Percentiles rank a stretch among this genome's conserved stretches.
Conservation (phyloP, 2,329 filamentous ascomycete species). For the Myriosclerotinia scirpicola region DNA sequence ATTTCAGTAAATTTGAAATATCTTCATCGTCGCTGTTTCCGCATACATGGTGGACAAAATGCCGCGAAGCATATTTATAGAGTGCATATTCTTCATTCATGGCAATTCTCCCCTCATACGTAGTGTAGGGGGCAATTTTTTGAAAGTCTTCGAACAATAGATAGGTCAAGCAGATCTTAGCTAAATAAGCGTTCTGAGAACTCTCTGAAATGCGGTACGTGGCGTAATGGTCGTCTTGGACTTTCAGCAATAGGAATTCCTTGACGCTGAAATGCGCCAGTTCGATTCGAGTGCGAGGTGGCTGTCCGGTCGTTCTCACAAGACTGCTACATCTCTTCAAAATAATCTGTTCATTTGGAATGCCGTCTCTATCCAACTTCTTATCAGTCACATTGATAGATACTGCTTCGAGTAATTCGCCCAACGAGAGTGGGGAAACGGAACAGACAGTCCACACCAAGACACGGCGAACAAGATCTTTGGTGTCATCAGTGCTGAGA, state of each 20-base stretch:
- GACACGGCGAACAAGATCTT: conserved; percentile 29
- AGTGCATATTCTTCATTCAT: neutral
- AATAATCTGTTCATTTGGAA: conserved; percentile 30
- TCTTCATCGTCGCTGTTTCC: neutral
- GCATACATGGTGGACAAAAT: neutral
- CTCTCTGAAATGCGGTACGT: neutral
- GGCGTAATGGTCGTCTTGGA: neutral
- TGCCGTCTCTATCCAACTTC: conserved; percentile 26
- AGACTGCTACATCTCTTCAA: conserved; percentile 35
- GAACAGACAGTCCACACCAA: conserved; percentile 28
- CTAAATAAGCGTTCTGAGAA: neutral
- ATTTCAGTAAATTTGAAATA: neutral
- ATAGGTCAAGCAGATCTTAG: neutral
- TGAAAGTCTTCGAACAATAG: neutral
- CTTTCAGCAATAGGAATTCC: conserved; percentile 29
- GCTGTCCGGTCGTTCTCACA: conserved; percentile 21
- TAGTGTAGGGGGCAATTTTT: neutral
- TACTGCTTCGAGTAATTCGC: conserved; percentile 27
- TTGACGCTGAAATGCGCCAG: conserved; percentile 37
- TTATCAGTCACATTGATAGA: conserved; percentile 24
- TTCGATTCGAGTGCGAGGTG: conserved; percentile 22
- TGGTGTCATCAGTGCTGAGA: conserved; percentile 27
- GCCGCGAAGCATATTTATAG: neutral
- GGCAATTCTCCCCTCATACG: neutral
- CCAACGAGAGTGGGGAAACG: conserved; percentile 11